Percentiles rank a stretch among this genome's conserved stretches.
phyloP scores from a whole-genome alignment of 257 asterid genomes.

The Fraxinus pennsylvanica region DNA sequence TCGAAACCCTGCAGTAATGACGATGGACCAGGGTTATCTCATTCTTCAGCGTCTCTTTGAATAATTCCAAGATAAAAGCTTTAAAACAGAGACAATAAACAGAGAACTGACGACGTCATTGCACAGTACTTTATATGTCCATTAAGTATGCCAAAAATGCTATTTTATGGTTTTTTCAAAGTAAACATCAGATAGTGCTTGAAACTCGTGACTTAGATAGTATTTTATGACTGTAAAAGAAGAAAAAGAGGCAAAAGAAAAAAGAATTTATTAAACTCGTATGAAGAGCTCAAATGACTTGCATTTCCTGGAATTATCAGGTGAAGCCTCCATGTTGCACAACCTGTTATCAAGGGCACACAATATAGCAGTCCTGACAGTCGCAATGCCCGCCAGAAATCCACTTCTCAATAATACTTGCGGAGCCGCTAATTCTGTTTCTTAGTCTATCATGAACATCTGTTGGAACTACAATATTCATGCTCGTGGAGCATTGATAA shows the following conservation, averaged over 20 bases:
- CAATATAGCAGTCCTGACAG: slow-evolving; percentile 94
- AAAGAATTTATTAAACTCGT: slow-evolving; percentile 49
- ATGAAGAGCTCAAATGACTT: slow-evolving; percentile 62
- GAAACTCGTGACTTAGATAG: too few relatives aligned
- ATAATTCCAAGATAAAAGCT: background rate
- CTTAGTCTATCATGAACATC: too few relatives aligned
- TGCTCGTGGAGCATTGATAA: slow-evolving; percentile 70
- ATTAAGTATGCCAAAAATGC: too few relatives aligned
- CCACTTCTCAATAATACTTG: slow-evolving; percentile 74
- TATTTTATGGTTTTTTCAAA: too few relatives aligned
- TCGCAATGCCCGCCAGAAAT: slow-evolving; percentile 74
- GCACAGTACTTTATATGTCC: too few relatives aligned
- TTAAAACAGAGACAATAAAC: background rate
- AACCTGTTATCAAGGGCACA: slow-evolving; percentile 66
- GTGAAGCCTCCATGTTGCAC: slow-evolving; percentile 27
- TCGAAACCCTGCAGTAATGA: slow-evolving; percentile 60
- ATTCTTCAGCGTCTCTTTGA: background rate
- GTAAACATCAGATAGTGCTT: too few relatives aligned
- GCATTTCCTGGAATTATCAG: slow-evolving; percentile 47
- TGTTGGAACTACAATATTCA: slow-evolving; percentile 56
- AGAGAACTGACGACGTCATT: too few relatives aligned
- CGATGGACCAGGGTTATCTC: background rate
- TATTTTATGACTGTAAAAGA: too few relatives aligned
- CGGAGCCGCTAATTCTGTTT: slow-evolving; percentile 54
- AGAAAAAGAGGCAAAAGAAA: background rate